Evolutionary conservation across 2,329 filamentous ascomycete species (phyloP).

Genomic region (Claviceps arundinis): DNA sequence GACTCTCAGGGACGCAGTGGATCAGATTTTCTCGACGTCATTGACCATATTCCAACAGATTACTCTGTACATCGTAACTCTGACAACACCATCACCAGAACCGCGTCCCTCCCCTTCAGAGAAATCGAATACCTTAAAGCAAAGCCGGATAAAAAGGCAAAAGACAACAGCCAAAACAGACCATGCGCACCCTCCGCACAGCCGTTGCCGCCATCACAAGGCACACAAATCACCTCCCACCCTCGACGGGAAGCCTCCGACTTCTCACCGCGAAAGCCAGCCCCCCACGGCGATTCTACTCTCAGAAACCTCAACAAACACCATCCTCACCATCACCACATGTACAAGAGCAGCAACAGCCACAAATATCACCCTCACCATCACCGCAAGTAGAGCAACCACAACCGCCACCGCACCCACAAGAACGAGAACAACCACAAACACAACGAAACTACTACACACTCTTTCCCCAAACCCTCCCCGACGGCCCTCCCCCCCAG

Average conservation of each 20-base stretch:
- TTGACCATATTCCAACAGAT: too few relatives aligned
- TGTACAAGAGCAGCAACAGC: neutral
- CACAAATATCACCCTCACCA: neutral
- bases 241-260: neutral
- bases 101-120: too few relatives aligned
- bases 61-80: too few relatives aligned
- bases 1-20: too few relatives aligned
- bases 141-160: neutral
- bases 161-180: neutral
- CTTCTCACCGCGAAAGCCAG: neutral
- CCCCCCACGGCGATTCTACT: neutral
- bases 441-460: slow-evolving; percentile 54
- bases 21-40: too few relatives aligned
- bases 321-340: neutral
- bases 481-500: slow-evolving; percentile 60
- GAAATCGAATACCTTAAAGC: too few relatives aligned
- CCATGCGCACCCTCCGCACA: neutral
- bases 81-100: too few relatives aligned
- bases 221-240: neutral
- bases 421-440: neutral
- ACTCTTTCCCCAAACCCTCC: slow-evolving; percentile 72
- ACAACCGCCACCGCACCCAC: neutral
- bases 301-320: neutral
- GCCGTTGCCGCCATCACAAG: neutral
- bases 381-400: neutral